phyloP scores from a whole-genome alignment of 2,329 filamentous ascomycete genomes.

The Diaporthe vaccinii region DNA sequence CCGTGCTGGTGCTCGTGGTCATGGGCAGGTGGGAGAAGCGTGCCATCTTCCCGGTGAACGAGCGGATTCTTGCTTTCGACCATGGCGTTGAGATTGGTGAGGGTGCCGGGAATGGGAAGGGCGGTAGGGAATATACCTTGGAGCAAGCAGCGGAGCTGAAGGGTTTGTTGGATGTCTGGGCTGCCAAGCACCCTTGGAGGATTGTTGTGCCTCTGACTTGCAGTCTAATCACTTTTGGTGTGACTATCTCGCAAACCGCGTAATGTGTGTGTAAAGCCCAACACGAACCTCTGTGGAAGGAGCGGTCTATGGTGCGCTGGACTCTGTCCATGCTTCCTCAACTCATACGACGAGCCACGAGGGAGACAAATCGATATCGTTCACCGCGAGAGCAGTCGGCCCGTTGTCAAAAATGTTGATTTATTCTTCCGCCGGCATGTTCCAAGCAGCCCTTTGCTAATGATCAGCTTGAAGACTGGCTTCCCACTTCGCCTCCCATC shows the following conservation, averaged over 20 bases:
- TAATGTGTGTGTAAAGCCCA: not conserved
- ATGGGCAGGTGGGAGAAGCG: conserved; percentile 3
- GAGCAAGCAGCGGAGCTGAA: not conserved
- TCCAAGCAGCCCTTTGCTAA: not conserved
- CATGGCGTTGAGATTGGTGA: not conserved
- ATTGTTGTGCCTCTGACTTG: conserved; percentile 5
- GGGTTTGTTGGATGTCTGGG: conserved; percentile 11
- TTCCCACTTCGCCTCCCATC: conserved; percentile 27
- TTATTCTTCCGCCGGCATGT: not conserved
- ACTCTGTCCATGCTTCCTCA: not conserved
- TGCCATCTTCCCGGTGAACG: not conserved
- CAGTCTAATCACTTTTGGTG: conserved; percentile 17
- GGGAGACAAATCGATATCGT: not conserved
- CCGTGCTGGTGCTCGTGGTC: not conserved
- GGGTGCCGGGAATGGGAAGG: not conserved
- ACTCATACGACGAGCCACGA: not conserved
- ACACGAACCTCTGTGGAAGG: not conserved
- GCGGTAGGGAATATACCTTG: not conserved
- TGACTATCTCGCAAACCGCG: not conserved
- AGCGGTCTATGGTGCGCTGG: not conserved
- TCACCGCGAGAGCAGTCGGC: not conserved
- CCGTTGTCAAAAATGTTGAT: not conserved
- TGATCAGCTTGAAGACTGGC: conserved; percentile 7
- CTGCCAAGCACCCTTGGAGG: conserved; percentile 21
- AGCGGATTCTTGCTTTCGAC: not conserved